Evolutionary conservation across 495 filamentous ascomycete genomes (phyloP).

Genomic region (Tuber magnatum): DNA sequence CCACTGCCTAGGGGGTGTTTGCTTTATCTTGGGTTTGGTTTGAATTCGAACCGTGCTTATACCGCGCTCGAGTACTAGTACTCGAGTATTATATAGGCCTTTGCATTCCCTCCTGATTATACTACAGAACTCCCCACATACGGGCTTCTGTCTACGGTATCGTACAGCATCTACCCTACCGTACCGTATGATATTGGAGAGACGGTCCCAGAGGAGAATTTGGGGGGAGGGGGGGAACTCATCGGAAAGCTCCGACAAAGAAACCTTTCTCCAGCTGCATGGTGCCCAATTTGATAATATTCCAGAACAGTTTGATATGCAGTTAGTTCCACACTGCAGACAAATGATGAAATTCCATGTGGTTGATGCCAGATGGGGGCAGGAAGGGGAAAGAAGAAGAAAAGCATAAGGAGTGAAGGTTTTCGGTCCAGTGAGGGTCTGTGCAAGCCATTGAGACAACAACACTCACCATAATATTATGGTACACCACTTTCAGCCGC

Average conservation of each 20-base stretch:
- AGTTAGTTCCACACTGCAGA: neutral
- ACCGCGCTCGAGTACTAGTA: neutral
- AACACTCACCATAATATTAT: neutral
- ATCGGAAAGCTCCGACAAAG: neutral
- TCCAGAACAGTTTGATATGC: neutral
- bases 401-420: neutral
- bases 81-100: conserved; percentile 5
- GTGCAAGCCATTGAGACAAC: neutral
- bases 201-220: neutral
- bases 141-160: neutral
- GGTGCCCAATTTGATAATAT: neutral
- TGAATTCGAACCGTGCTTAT: conserved; percentile 2
- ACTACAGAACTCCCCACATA: neutral
- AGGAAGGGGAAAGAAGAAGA: neutral
- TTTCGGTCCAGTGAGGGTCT: neutral
- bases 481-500: neutral
- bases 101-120: neutral
- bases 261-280: neutral
- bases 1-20: neutral
- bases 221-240: neutral
- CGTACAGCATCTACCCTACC: neutral
- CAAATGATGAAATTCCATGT: neutral
- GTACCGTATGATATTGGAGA: neutral
- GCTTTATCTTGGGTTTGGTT: neutral
- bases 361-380: neutral